Conservation (phyloP, 1,284 basidiomycete species). For the Sanguinoderma infundibulare region DNA sequence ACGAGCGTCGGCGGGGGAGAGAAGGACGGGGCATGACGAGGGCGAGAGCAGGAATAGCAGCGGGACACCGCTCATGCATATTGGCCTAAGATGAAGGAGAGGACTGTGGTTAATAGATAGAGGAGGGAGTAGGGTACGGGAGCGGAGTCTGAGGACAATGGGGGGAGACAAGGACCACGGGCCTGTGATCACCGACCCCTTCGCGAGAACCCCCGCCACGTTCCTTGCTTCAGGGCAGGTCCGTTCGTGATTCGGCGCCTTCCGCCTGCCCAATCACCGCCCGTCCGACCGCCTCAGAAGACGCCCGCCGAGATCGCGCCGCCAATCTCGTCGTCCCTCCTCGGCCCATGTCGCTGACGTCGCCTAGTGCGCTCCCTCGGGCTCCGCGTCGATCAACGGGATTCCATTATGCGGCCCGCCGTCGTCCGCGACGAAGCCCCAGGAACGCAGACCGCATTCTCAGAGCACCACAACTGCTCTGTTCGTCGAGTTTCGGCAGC, state of each 20-base stretch:
- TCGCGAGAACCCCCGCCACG: constrained; percentile 30
- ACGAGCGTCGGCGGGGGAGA: constrained; percentile 37
- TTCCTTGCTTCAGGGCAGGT: constrained; percentile 37
- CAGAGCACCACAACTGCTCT: neutral
- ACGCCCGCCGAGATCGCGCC: constrained; percentile 19
- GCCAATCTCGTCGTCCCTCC: constrained; percentile 19
- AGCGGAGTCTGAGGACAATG: constrained; percentile 29
- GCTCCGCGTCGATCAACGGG: constrained; percentile 16
- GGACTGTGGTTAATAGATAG: constrained; percentile 31
- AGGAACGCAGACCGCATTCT: neutral
- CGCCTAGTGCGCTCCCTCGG: constrained; percentile 14
- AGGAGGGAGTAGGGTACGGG: constrained; percentile 33
- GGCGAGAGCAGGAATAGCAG: constrained; percentile 39
- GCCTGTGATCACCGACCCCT: constrained; percentile 25
- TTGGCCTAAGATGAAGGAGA: constrained; percentile 36
- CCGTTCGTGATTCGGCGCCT: constrained; percentile 24
- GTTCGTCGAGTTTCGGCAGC: neutral
- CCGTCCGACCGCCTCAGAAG: constrained; percentile 8
- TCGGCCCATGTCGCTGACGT: constrained; percentile 22
- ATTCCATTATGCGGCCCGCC: neutral
- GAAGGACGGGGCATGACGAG: constrained; percentile 41
- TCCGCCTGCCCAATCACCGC: constrained; percentile 5
- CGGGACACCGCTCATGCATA: constrained; percentile 39
- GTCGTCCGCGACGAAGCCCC: no score
- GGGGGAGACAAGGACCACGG: constrained; percentile 28